A percentile compares a stretch with the other conserved stretches of the same genome.
These are phyloP conservation scores for Colletotrichum magnum DNA, from an alignment of 2,329 filamentous ascomycete species.

Conservation along the genomic window DNA sequence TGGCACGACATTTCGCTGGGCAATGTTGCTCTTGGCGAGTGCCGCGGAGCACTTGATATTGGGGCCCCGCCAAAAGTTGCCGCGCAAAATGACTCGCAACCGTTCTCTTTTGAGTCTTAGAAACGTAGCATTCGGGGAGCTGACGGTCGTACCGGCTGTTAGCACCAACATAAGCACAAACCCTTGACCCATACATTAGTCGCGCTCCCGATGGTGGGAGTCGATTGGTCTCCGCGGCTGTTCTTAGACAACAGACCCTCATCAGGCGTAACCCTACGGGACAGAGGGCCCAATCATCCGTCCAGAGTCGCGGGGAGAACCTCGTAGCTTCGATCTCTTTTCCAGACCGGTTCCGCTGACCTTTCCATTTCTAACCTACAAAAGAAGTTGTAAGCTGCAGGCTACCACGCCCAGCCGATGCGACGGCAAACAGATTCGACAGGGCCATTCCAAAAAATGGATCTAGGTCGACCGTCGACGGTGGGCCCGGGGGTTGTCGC, in stretches of 20 bases:
- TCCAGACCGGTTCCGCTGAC: background rate
- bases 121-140: conserved; percentile 8
- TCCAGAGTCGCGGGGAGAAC: conserved; percentile 10
- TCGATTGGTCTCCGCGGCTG: background rate
- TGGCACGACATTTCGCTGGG: background rate
- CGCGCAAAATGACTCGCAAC: conserved; percentile 14
- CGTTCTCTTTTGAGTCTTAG: background rate
- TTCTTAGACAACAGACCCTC: background rate
- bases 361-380: background rate
- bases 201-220: background rate
- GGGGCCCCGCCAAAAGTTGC: background rate
- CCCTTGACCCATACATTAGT: conserved; percentile 6
- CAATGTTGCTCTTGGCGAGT: background rate
- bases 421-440: conserved; percentile 14
- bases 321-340: conserved; percentile 2
- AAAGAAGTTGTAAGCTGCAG: too few relatives aligned
- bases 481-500: conserved; percentile 13
- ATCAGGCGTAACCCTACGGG: conserved; percentile 5
- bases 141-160: background rate
- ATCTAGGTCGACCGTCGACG: background rate
- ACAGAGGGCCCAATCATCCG: conserved; percentile 3
- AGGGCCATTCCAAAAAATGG: conserved; percentile 3
- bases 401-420: background rate
- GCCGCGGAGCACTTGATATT: background rate
- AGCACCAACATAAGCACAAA: background rate